Evolutionary conservation across 2,329 filamentous ascomycete species (phyloP), one percentile per base, ranked within the genome.

Genomic region (Hypoxylon sp.): DNA sequence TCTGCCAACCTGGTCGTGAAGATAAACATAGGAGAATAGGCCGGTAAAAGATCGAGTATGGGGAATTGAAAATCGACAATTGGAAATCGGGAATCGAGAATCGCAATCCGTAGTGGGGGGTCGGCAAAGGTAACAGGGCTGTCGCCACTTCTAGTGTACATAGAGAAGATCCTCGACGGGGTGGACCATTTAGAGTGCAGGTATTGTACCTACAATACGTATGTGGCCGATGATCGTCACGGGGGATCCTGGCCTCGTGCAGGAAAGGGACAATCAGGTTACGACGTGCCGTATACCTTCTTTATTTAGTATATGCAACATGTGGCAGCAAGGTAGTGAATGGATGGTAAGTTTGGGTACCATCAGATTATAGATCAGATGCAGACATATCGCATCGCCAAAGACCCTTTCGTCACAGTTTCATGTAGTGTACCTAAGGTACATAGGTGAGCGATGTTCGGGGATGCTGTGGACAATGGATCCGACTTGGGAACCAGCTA

Each of bases 291-390:
- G 44, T 18, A 42, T 45, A 36, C 33, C 18, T 40, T 53, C 49
- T 56, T 64, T 54, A 59, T 64, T 59, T 64, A 64, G 61, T 30
- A 63, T 58, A 40, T 32, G 16, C 22, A 33, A 14, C 61, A 60
- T 64, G 55, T 64, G 50, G 51, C 30, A 14, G 36, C 49, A 59
- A 50, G 50, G 50, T 53, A 22, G n/a, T 16, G 11, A 57, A 48
- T 44, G 16, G 46, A 26, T 16, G 20, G 32, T 8, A 24, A n/a
- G 26, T 12, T 45, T 24, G 26, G 45, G 38, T 55, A 45, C 36
- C 28, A 52, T 52, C 46, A 48, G 22, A 42, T 49, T 22, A 40
- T 9, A 16, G 7, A 22, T 18, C 26, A 45, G 16, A 38, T 26
- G 20, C 26, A 46, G 42, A 28, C n/a, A 9, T 45, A 28, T 26